These are phyloP conservation scores for Trebouxia sp. DNA, from an alignment of 139 green algal species.

Conservation along the genomic window DNA sequence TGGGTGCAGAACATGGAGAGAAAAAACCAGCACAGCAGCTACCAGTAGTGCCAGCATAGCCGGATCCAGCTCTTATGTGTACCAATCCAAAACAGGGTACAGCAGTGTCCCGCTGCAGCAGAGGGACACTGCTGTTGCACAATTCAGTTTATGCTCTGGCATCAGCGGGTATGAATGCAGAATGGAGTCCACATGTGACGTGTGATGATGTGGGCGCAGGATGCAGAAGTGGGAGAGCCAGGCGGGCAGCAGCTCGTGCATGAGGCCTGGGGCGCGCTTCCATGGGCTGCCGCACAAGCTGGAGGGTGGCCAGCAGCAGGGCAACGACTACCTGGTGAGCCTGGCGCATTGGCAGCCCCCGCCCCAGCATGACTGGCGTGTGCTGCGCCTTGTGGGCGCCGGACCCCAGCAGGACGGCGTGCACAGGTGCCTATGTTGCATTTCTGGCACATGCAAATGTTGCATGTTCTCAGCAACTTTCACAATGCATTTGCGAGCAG, in stretches of 20 bases:
- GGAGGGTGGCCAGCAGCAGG: slow-evolving; percentile 4
- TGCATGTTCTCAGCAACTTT: no score
- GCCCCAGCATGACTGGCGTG: not conserved
- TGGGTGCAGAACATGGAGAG: no score
- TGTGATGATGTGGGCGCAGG: no score
- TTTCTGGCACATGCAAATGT: no score
- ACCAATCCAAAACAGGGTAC: no score
- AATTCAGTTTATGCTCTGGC: no score
- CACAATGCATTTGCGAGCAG: no score
- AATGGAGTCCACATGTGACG: no score
- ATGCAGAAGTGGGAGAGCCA: slow-evolving; percentile 28
- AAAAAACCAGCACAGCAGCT: not conserved
- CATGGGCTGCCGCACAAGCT: not conserved
- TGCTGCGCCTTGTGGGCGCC: slow-evolving; percentile 5
- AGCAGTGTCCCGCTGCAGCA: no score
- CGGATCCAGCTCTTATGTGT: no score
- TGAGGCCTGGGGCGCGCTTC: slow-evolving; percentile 10
- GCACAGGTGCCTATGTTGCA: not conserved
- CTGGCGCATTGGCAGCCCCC: not conserved
- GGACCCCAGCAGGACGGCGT: slow-evolving; percentile 20
- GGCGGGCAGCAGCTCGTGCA: slow-evolving; percentile 16
- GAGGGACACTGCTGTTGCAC: no score
- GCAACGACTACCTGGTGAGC: slow-evolving; percentile 22
- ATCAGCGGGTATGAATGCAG: no score
- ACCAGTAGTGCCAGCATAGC: not conserved